Evolutionary conservation across 2,329 filamentous ascomycete species (phyloP).

Genomic region (Talaromyces albobiverticillius): DNA sequence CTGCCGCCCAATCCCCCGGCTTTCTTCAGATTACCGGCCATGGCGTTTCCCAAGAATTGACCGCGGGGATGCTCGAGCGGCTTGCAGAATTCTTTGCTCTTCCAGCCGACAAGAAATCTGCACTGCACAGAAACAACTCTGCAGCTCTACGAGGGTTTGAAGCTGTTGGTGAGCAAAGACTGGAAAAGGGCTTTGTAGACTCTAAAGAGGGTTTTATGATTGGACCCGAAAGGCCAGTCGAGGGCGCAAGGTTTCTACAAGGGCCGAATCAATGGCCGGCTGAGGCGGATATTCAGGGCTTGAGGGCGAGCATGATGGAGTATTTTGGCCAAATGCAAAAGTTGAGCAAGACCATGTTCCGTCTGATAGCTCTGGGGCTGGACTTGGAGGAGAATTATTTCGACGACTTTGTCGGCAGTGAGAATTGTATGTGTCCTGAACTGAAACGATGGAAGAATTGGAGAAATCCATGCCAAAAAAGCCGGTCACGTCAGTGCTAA

Average conservation of each 20-base stretch:
- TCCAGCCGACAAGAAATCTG: slow-evolving; percentile 25
- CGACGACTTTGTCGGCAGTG: slow-evolving; percentile 13
- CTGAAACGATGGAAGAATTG: not conserved
- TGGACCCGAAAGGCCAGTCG: not conserved
- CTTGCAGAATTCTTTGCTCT: slow-evolving; percentile 30
- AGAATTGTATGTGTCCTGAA: slow-evolving; percentile 11
- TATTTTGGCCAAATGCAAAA: slow-evolving; percentile 11
- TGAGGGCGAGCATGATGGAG: slow-evolving; percentile 12
- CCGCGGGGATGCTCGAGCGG: slow-evolving; percentile 23
- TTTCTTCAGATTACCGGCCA: slow-evolving; percentile 39
- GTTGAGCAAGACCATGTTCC: slow-evolving; percentile 12
- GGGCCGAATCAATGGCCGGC: slow-evolving; percentile 16
- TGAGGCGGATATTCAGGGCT: not conserved
- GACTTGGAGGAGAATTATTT: slow-evolving; percentile 14
- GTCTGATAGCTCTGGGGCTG: slow-evolving; percentile 12
- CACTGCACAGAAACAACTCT: slow-evolving; percentile 13
- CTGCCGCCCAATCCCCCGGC: slow-evolving; percentile 17
- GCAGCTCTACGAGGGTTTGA: not conserved
- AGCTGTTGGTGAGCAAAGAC: not conserved
- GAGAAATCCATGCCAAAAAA: no score
- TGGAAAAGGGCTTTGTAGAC: slow-evolving; percentile 13
- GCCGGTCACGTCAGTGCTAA: no score
- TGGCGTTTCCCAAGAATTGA: slow-evolving; percentile 24
- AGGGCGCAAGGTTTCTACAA: slow-evolving; percentile 12
- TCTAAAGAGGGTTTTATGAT: slow-evolving; percentile 22